Conservation (phyloP, 257 asterid species). For the Solanum neorickii region DNA sequence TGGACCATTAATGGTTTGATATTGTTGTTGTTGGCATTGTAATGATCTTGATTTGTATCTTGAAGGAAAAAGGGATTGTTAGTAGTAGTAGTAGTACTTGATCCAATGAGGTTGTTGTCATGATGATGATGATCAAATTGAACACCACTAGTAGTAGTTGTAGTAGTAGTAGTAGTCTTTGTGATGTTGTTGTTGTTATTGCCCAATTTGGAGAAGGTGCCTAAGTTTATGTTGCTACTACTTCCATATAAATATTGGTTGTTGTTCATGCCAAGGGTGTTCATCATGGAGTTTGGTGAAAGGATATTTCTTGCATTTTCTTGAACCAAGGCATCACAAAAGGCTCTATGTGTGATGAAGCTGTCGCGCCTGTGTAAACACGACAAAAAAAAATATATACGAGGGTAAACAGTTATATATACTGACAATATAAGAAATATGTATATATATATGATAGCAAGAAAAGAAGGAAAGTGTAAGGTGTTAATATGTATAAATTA, state of each 20-base stretch:
- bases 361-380: constrained; percentile 55
- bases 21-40: constrained; percentile 5
- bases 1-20: constrained; percentile 20
- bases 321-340: constrained; percentile 78
- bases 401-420: neutral
- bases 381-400: neutral
- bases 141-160: constrained; percentile 2
- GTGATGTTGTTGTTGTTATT: neutral
- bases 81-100: neutral
- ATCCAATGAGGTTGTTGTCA: constrained; percentile 17
- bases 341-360: constrained; percentile 77
- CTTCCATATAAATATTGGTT: constrained; percentile 14
- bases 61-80: constrained; percentile 7
- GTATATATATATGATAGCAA: neutral
- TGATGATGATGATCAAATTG: constrained; percentile 2
- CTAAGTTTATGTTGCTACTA: constrained; percentile 13
- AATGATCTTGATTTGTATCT: constrained; percentile 14
- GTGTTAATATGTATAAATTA: neutral
- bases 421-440: neutral
- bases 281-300: constrained; percentile 24
- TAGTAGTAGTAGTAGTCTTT: constrained; percentile 15
- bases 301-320: constrained; percentile 43
- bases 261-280: constrained; percentile 28
- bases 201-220: constrained; percentile 26
- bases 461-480: neutral